A percentile compares a stretch with the other conserved stretches of the same genome.
Conservation (phyloP, 495 filamentous ascomycete species). For the Choiromyces venosus region DNA sequence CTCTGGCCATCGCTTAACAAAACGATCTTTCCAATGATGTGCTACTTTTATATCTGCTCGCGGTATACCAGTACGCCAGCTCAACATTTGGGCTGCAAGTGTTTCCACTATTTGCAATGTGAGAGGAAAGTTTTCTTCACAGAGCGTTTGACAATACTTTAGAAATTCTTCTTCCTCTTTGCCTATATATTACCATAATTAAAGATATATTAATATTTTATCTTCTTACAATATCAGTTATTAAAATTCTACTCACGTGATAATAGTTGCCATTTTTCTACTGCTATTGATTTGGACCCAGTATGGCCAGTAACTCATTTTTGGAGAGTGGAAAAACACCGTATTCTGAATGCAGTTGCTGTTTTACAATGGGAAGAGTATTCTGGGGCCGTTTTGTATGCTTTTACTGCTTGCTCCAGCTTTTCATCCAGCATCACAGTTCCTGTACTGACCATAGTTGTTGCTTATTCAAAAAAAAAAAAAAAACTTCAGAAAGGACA, state of each 20-base stretch:
- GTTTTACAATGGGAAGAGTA: conserved; percentile 3
- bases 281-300: neutral
- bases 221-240: too few relatives aligned
- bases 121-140: neutral
- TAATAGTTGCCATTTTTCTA: neutral
- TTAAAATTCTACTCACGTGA: too few relatives aligned
- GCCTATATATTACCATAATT: too few relatives aligned
- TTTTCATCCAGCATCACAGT: neutral
- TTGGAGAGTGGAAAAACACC: neutral
- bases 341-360: neutral
- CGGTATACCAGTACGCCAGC: neutral
- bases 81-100: neutral
- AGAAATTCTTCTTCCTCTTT: too few relatives aligned
- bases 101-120: neutral
- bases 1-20: neutral
- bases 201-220: too few relatives aligned
- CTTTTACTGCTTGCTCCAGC: neutral
- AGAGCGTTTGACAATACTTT: too few relatives aligned
- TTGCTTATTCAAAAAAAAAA: neutral
- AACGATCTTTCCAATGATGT: neutral
- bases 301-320: neutral
- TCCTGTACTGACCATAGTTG: neutral
- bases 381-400: conserved; percentile 4
- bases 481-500: too few relatives aligned
- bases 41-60: neutral